Base-by-base conservation (phyloP, 192 early-diverging fungal genomes). In the Powellomyces hirtus region DNA sequence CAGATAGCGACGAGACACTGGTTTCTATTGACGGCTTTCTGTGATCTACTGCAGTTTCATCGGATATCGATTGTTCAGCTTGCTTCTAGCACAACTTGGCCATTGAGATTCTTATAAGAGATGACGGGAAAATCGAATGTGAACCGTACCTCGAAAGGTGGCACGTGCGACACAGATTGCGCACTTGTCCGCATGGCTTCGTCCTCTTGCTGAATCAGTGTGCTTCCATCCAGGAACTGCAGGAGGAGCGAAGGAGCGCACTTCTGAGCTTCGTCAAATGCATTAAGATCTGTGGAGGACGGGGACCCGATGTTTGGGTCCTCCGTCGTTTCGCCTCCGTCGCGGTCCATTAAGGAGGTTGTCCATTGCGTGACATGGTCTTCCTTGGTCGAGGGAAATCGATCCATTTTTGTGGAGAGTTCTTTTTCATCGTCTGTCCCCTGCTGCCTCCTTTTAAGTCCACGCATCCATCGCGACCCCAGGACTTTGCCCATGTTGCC, bases 21-120 rank as follows among this genome's bases (percentile, higher is more conserved):
- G 59, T 61, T 40, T 61, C 59, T 30, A 61, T 29, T 20, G 59
- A 61, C 1, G 31, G 59, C 38, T 44, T 38, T 4, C 20, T n/a
- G 20, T 49, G 46, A 18, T 49, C 46, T 2, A 24, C 46, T 6
- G n/a, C 46, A 49, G 46, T 24, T 24, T 49, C 46, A 24, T 49
- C 46, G 5, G 46, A 49, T 24, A n/a, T n/a, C n/a, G n/a, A n/a
- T n/a, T n/a, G n/a, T n/a, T n/a, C n/a, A n/a, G n/a, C n/a, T n/a
- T n/a, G n/a, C n/a, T n/a, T n/a, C n/a, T n/a, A n/a, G n/a, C n/a
- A n/a, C n/a, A n/a, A n/a, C n/a, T n/a, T n/a, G n/a, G n/a, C n/a
- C n/a, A n/a, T n/a, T n/a, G n/a, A n/a, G n/a, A n/a, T n/a, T n/a
- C n/a, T n/a, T n/a, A n/a, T n/a, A n/a, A n/a, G n/a, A n/a, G n/a